A percentile compares a stretch with the other conserved stretches of the same genome.
Conservation (phyloP, 1,284 basidiomycete species). For the Rhodotorula sp. region DNA sequence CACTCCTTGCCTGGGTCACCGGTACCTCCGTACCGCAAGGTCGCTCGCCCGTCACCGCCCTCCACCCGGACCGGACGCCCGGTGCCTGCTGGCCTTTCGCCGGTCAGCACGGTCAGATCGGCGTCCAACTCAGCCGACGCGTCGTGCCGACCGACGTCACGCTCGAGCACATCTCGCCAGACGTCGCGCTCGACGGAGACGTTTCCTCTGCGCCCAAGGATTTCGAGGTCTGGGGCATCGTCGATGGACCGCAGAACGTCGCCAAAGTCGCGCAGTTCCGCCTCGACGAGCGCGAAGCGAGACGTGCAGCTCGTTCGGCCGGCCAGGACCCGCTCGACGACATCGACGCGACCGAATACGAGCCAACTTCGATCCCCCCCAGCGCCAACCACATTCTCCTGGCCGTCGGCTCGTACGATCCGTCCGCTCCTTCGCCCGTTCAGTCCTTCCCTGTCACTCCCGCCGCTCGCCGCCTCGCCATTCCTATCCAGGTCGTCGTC, state of each 20-base stretch:
- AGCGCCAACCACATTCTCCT: conserved; percentile 67
- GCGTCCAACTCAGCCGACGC: conserved; percentile 70
- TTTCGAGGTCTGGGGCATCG: conserved; percentile 84
- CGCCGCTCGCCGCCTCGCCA: conserved; percentile 64
- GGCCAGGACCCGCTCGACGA: conserved; percentile 47
- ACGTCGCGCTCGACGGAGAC: conserved; percentile 66
- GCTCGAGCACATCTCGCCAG: conserved; percentile 80
- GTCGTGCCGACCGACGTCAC: conserved; percentile 72
- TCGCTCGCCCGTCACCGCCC: conserved; percentile 74
- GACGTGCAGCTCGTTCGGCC: conserved; percentile 12
- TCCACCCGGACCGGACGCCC: conserved; percentile 74
- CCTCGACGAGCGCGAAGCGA: conserved; percentile 29
- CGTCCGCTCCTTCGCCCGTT: conserved; percentile 63
- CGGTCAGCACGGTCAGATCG: conserved; percentile 73
- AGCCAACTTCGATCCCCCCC: conserved; percentile 56
- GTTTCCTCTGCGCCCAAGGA: conserved; percentile 73
- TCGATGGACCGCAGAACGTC: conserved; percentile 71
- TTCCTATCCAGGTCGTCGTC: conserved; percentile 78
- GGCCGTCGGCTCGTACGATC: conserved; percentile 76
- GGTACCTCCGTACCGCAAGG: conserved; percentile 57
- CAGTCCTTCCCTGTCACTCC: conserved; percentile 80
- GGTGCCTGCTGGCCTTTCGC: conserved; percentile 93
- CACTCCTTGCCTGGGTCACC: conserved; percentile 36
- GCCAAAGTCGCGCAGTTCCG: conserved; percentile 55
- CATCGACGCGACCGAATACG: conserved; percentile 41